Percentiles rank a stretch among this genome's conserved stretches.
phyloP scores from a whole-genome alignment of 176 grass and related monocot genomes.

The sorghum (Sorghum bicolor) region DNA sequence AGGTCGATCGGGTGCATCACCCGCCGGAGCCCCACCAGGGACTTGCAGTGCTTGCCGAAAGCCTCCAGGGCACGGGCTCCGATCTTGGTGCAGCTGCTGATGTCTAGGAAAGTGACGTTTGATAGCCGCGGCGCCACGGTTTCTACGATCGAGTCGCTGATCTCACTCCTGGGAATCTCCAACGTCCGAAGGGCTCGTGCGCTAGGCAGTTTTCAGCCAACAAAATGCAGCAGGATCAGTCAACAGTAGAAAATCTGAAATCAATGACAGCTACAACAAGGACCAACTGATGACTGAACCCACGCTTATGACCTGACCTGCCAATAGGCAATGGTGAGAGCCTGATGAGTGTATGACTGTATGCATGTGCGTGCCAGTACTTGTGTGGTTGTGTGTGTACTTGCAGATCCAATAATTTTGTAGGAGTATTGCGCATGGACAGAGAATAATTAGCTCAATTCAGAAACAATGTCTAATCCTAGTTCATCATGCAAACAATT shows the following conservation, averaged over 20 bases:
- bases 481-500: neutral
- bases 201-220: no score
- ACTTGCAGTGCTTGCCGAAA: slow-evolving; percentile 69
- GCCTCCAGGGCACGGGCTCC: slow-evolving; percentile 73
- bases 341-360: neutral
- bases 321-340: neutral
- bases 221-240: slow-evolving; percentile 10
- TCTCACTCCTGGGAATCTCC: slow-evolving; percentile 90
- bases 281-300: neutral
- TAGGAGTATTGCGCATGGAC: neutral
- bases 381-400: slow-evolving; percentile 3
- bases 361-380: slow-evolving; percentile 17
- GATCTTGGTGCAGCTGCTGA: slow-evolving; percentile 92
- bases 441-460: neutral
- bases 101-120: slow-evolving; percentile 73
- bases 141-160: slow-evolving; percentile 78
- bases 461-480: neutral
- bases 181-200: slow-evolving; percentile 60
- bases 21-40: slow-evolving; percentile 58
- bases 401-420: neutral
- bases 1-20: slow-evolving; percentile 89
- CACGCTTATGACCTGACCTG: neutral
- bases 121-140: slow-evolving; percentile 53
- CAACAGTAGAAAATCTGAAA: neutral
- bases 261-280: neutral